Percentiles rank a stretch among this genome's conserved stretches.
phyloP scores from a whole-genome alignment of 768 basidiomycete genomes.

The Mrakia gelida region DNA sequence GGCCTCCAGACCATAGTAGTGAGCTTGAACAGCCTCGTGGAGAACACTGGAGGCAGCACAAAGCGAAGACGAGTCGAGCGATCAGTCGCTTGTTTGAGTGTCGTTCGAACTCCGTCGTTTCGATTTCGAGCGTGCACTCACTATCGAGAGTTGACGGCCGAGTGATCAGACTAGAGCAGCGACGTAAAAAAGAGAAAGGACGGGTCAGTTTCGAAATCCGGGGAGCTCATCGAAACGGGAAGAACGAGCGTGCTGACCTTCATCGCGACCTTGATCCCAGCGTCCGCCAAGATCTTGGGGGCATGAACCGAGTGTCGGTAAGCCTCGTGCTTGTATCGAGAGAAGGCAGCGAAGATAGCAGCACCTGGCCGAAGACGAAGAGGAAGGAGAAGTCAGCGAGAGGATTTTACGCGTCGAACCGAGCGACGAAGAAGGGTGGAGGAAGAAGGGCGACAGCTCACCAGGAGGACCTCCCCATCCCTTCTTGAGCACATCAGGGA shows the following conservation, averaged over 20 bases:
- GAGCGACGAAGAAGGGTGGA: constrained; percentile 58
- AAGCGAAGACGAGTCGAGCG: too few species aligned
- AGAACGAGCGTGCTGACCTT: constrained; percentile 51
- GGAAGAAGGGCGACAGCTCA: not conserved
- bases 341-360: constrained; percentile 52
- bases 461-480: constrained; percentile 58
- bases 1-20: constrained; percentile 65
- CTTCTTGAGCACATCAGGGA: constrained; percentile 68
- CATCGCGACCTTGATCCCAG: constrained; percentile 66
- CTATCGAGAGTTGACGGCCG: not conserved
- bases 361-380: constrained; percentile 63
- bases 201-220: not conserved
- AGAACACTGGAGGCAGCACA: too few species aligned
- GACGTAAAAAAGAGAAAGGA: not conserved
- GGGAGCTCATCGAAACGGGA: not conserved
- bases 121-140: too few species aligned
- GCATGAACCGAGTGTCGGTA: constrained; percentile 77
- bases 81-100: too few species aligned
- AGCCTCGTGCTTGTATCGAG: constrained; percentile 67
- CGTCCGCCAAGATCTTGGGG: constrained; percentile 63
- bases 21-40: constrained; percentile 35
- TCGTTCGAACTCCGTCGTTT: too few species aligned
- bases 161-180: constrained; percentile 46
- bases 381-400: constrained; percentile 55
- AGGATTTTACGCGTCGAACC: too few species aligned